A percentile compares a stretch with the other conserved stretches of the same genome.
Evolutionary conservation across 176 grass and related monocot species (phyloP).

Genomic region (Triticum dicoccoides): DNA sequence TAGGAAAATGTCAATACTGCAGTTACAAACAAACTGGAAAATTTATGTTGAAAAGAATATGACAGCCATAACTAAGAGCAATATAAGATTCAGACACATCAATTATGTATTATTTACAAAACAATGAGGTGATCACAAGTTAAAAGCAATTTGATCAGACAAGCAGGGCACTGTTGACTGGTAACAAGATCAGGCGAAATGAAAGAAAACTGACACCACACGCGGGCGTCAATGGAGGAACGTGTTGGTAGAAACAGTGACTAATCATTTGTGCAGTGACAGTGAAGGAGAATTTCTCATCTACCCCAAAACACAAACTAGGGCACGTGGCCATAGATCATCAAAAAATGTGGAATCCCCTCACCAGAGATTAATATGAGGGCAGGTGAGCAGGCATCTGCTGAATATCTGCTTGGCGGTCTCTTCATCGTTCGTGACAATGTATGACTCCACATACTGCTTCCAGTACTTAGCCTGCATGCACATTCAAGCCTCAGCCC

Average conservation of each 20-base stretch:
- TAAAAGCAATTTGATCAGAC: background rate
- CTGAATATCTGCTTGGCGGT: slow-evolving; percentile 89
- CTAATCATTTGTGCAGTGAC: background rate
- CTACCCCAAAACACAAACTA: background rate
- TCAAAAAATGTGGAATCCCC: background rate
- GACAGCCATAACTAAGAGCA: background rate
- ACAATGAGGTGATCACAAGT: background rate
- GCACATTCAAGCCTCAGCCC: background rate
- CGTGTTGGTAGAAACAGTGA: background rate
- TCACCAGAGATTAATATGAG: slow-evolving; percentile 88
- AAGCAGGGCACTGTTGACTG: background rate
- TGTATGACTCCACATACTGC: slow-evolving; percentile 93
- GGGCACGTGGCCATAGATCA: background rate
- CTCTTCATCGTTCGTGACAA: slow-evolving; percentile 70
- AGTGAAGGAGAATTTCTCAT: background rate
- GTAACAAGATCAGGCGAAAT: background rate
- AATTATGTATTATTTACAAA: background rate
- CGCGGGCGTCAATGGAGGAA: background rate
- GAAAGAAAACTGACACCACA: background rate
- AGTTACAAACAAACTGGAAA: background rate
- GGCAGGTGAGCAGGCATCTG: slow-evolving; percentile 87
- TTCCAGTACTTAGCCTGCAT: slow-evolving; percentile 91
- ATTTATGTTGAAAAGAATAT: background rate
- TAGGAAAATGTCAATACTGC: background rate
- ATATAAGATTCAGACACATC: background rate